phyloP scores from a whole-genome alignment of 2,329 filamentous ascomycete genomes.

The Bipolaris sorokiniana region DNA sequence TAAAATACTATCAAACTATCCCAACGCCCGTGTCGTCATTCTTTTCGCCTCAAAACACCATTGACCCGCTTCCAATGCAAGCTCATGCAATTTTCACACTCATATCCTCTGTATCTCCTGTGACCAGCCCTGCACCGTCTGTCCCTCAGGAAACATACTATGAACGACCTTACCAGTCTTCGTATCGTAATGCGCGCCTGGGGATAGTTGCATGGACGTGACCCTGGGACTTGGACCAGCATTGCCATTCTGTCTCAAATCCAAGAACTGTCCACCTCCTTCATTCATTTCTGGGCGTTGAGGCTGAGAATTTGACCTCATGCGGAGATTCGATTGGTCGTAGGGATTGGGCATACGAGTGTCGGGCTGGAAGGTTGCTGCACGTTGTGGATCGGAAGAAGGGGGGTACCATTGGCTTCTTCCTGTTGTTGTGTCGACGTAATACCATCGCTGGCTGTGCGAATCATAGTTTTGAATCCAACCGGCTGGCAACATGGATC shows the following conservation, averaged over 20 bases:
- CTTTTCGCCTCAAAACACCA: too few species aligned
- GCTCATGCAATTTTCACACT: neutral
- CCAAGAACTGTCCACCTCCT: slow-evolving; percentile 7
- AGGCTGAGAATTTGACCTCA: slow-evolving; percentile 12
- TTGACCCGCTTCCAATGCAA: neutral
- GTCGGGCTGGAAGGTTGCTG: slow-evolving; percentile 8
- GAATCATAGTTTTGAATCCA: slow-evolving; percentile 69
- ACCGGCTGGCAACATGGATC: slow-evolving; percentile 53
- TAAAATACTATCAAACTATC: too few species aligned
- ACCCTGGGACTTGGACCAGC: slow-evolving; percentile 6
- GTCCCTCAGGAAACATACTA: slow-evolving; percentile 23
- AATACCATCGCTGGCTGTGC: slow-evolving; percentile 66
- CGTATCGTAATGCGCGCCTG: slow-evolving; percentile 22
- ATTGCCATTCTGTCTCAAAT: slow-evolving; percentile 1
- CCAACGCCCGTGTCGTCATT: too few species aligned
- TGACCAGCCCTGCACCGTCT: slow-evolving; percentile 9
- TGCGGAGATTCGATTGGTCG: slow-evolving; percentile 1
- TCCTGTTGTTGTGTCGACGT: slow-evolving; percentile 65
- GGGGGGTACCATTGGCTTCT: slow-evolving; percentile 65
- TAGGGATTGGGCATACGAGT: slow-evolving; percentile 4
- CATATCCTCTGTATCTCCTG: slow-evolving; percentile 14
- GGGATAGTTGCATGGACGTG: slow-evolving; percentile 15
- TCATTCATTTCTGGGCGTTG: slow-evolving; percentile 2
- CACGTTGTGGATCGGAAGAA: slow-evolving; percentile 16
- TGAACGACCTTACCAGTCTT: slow-evolving; percentile 23